phyloP scores from a whole-genome alignment of 2,329 filamentous ascomycete species.

The Talaromyces funiculosus region DNA sequence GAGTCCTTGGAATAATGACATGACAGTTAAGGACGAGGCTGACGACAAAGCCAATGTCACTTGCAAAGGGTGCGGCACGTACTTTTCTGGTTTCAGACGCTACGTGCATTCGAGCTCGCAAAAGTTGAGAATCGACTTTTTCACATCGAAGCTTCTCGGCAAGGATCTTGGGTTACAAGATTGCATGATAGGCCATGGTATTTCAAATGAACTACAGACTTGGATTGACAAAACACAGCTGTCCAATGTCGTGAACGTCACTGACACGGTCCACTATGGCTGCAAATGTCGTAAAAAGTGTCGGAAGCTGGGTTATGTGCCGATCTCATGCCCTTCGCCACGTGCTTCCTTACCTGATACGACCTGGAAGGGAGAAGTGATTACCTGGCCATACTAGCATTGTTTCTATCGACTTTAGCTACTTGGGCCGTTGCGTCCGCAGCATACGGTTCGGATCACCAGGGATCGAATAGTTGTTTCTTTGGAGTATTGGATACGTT shows the following conservation, averaged over 20 bases:
- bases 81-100: not conserved
- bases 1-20: not conserved
- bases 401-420: no score
- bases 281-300: not conserved
- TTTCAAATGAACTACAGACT: not conserved
- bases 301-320: not conserved
- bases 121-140: not conserved
- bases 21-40: not conserved
- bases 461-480: not conserved
- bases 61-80: not conserved
- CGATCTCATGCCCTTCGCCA: not conserved
- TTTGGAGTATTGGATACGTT: not conserved
- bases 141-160: not conserved
- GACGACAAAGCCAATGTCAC: not conserved
- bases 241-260: not conserved
- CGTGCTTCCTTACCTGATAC: not conserved
- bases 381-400: not conserved
- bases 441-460: not conserved
- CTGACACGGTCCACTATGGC: not conserved
- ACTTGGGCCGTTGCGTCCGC: not conserved
- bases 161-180: not conserved
- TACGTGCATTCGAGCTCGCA: not conserved
- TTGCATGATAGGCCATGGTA: not conserved
- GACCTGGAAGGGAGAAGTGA: not conserved
- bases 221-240: conserved; percentile 1